Base-by-base conservation (phyloP, 2,329 filamentous ascomycete species). In the Pyrenophora seminiperda region DNA sequence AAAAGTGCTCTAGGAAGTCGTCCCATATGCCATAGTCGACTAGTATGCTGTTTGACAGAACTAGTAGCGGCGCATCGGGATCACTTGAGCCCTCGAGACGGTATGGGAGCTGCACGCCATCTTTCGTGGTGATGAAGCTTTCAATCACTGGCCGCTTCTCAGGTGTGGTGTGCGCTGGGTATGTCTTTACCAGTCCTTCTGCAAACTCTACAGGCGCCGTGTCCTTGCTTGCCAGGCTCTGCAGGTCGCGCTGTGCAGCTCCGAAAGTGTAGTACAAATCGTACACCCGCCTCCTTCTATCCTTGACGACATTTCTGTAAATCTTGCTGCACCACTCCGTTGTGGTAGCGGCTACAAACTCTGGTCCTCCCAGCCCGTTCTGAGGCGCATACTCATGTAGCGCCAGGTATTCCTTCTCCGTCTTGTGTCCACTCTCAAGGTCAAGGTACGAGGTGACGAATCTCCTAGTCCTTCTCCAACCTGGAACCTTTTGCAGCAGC, bases 11-110 rank as follows among this genome's bases (percentile, higher is more conserved):
- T 1, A 94, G 75, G 51, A 95, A 83, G 1, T 79, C 78, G 62
- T 94, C 88, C 91, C 91, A 96, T 82, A 96, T 94, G 68, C 83
- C 79, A 57, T 87, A 81, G 39, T 87, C 85, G 2, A 89, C 90
- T 6, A 96, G 82, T 41, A 96, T 86, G 1, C 88, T 92, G 77
- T 95, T 95, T 73, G 81, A 81, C 59, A 92, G 87, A 15, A 90
- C 85, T 9, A 96, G 79, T 0, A 88, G 81, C 0, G 90, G 90
- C 0, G 90, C 88, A 15, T 81, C 67, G 0, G 85, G 83, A 24
- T 85, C 79, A 0, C 82, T 64, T 56, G 83, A 88, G 46, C 91
- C 91, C 71, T 94, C 89, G 2, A 96, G 80, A 11, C 85, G 82
- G 74, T 90, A 96, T 0, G 85, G 84, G 11, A 95, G 81, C 2